These are phyloP conservation scores for Ophiostoma perfectum DNA, from an alignment of 2,329 filamentous ascomycete genomes.

Conservation along the genomic window DNA sequence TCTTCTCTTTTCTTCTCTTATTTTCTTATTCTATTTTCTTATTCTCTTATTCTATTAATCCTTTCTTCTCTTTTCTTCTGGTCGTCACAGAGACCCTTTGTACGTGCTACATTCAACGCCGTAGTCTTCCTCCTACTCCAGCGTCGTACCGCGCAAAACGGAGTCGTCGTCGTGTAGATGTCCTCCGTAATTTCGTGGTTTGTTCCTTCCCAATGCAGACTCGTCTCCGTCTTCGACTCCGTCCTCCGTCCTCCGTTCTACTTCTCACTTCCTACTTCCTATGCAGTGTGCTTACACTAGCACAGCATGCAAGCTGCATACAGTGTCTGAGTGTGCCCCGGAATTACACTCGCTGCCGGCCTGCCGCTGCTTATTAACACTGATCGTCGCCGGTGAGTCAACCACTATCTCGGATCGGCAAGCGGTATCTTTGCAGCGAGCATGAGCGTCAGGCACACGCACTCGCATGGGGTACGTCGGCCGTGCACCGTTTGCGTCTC, in stretches of 20 bases:
- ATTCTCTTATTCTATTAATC: neutral
- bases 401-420: slow-evolving; percentile 18
- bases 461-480: too few species aligned
- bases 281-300: neutral
- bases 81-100: neutral
- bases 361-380: too few species aligned
- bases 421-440: neutral
- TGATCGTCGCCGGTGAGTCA: slow-evolving; percentile 21
- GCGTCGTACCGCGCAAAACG: neutral
- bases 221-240: neutral
- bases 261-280: neutral
- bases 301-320: neutral
- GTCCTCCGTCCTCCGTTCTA: neutral
- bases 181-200: neutral
- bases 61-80: neutral
- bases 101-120: slow-evolving; percentile 1
- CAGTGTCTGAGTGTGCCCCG: too few species aligned
- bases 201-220: slow-evolving; percentile 4
- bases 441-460: too few species aligned
- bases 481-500: too few species aligned
- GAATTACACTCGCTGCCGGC: too few species aligned
- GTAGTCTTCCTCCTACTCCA: neutral
- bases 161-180: neutral
- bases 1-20: neutral
- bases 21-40: neutral